Conservation (phyloP, 2,329 filamentous ascomycete genomes). For the Metarhizium guizhouense region DNA sequence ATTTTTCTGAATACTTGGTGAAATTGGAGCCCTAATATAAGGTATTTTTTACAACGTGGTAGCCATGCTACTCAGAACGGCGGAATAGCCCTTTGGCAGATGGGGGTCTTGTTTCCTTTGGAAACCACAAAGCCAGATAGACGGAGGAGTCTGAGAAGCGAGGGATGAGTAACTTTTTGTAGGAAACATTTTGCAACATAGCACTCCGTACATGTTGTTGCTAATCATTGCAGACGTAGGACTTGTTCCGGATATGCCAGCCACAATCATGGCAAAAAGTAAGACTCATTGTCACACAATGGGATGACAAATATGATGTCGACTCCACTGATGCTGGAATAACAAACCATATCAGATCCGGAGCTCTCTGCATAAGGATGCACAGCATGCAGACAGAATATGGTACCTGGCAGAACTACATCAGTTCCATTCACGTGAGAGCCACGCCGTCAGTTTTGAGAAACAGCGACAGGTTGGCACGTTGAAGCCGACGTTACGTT, state of each 20-base stretch:
- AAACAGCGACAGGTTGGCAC: neutral
- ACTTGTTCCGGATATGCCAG: neutral
- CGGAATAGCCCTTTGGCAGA: too few relatives aligned
- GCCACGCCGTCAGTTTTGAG: neutral
- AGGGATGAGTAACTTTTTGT: neutral
- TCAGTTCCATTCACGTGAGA: neutral
- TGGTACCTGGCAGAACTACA: neutral
- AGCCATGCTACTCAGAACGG: too few relatives aligned
- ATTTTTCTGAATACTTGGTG: too few relatives aligned
- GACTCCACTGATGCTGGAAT: neutral
- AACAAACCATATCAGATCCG: neutral
- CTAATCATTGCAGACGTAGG: neutral
- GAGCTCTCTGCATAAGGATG: neutral
- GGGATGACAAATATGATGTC: neutral
- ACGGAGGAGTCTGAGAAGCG: too few relatives aligned
- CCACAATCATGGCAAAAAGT: neutral
- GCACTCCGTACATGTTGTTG: neutral
- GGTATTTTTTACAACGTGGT: too few relatives aligned
- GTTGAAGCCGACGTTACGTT: neutral
- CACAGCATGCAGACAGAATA: neutral
- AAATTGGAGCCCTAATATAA: too few relatives aligned
- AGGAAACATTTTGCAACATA: neutral
- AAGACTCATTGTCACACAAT: neutral
- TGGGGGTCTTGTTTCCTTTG: too few relatives aligned
- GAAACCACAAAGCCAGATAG: too few relatives aligned